These are phyloP conservation scores for Pseudoneurospora amorphoporcata DNA, from an alignment of 495 filamentous ascomycete genomes.

Conservation along the genomic window DNA sequence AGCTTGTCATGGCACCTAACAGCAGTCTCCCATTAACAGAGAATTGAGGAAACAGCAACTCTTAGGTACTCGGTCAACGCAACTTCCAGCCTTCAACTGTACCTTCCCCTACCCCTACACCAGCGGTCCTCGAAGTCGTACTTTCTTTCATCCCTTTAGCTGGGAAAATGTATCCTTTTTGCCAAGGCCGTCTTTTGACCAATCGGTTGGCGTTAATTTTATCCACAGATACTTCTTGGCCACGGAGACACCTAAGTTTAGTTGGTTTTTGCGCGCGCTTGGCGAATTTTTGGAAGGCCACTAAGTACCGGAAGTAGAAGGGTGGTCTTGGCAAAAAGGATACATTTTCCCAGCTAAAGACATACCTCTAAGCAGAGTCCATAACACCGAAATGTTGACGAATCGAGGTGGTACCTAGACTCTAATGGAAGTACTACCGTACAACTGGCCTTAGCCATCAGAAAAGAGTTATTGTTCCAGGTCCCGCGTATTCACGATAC, in stretches of 20 bases:
- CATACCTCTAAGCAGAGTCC: background rate
- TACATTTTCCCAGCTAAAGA: no score
- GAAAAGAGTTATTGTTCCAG: background rate
- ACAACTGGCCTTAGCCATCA: background rate
- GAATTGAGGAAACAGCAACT: background rate
- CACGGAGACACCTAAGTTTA: no score
- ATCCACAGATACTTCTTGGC: no score
- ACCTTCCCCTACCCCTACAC: background rate
- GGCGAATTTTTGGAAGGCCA: no score
- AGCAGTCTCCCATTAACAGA: background rate
- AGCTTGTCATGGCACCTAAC: background rate
- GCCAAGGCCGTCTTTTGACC: no score
- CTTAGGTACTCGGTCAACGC: background rate
- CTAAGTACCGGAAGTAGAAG: no score
- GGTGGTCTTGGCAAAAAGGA: no score
- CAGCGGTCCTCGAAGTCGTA: background rate
- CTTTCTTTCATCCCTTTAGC: background rate
- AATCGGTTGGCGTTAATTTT: no score
- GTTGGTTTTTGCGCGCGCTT: no score
- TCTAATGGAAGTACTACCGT: background rate
- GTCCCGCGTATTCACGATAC: background rate
- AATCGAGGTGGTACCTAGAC: background rate
- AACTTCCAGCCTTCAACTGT: background rate
- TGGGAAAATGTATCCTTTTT: no score
- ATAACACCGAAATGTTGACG: background rate